These are phyloP conservation scores for Dioscorea zingiberensis DNA, from an alignment of 106 monocot species.

Conservation along the genomic window DNA sequence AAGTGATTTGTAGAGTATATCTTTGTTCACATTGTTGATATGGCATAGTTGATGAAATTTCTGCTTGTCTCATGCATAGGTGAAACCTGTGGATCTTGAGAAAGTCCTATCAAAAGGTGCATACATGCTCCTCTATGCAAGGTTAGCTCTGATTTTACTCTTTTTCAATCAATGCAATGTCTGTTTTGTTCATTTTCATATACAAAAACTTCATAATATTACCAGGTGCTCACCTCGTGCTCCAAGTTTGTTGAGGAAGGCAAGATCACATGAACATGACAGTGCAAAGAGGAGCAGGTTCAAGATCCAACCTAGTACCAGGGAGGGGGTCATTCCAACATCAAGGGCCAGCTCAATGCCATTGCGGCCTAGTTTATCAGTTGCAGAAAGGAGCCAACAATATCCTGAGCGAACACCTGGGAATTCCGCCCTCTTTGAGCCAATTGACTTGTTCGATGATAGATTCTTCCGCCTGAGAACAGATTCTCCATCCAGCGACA, in stretches of 20 bases:
- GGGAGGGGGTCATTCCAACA: too few species aligned
- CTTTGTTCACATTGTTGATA: too few species aligned
- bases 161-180: too few species aligned
- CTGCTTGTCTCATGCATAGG: constrained; percentile 14
- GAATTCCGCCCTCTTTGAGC: neutral
- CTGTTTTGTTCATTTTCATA: too few species aligned
- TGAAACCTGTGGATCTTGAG: constrained; percentile 59
- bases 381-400: too few species aligned
- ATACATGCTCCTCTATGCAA: constrained; percentile 78
- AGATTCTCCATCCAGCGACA: constrained; percentile 39
- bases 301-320: neutral
- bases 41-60: too few species aligned
- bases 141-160: constrained; percentile 23
- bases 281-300: constrained; percentile 10
- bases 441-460: constrained; percentile 1
- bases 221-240: constrained; percentile 55
- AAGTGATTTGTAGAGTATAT: too few species aligned
- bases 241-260: constrained; percentile 31
- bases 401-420: neutral
- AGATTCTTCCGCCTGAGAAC: neutral
- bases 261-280: constrained; percentile 3
- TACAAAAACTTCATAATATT: neutral
- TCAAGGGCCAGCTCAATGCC: too few species aligned
- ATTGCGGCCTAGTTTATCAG: too few species aligned
- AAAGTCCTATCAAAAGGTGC: constrained; percentile 55